phyloP scores from a whole-genome alignment of 2,329 filamentous ascomycete species.

The Escovopsis weberi region DNA sequence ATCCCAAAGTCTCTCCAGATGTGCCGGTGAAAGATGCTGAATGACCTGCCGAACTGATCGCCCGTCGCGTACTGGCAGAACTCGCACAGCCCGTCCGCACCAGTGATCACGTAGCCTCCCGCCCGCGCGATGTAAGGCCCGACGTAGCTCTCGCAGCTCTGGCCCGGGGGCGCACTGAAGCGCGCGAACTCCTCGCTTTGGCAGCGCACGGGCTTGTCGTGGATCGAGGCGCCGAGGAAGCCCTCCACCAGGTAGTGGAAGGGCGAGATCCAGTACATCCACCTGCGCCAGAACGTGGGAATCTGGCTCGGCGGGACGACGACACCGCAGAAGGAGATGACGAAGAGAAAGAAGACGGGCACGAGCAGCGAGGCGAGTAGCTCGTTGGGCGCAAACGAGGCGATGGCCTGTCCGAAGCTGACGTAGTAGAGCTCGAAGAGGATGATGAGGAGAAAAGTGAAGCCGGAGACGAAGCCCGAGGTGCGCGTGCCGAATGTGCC shows the following conservation, averaged over 20 bases:
- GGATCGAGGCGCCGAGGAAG: constrained; percentile 40
- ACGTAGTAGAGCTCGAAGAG: constrained; percentile 53
- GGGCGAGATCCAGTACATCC: constrained; percentile 54
- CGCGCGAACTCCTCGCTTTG: constrained; percentile 40
- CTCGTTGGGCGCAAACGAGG: constrained; percentile 50
- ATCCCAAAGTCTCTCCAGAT: constrained; percentile 55
- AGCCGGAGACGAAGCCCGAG: constrained; percentile 42
- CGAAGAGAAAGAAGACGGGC: constrained; percentile 55
- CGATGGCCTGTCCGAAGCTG: constrained; percentile 53
- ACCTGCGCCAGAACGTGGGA: constrained; percentile 47
- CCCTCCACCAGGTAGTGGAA: constrained; percentile 54
- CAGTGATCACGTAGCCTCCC: constrained; percentile 46
- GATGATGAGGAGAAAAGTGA: constrained; percentile 48
- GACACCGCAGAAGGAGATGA: constrained; percentile 57
- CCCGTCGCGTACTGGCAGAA: constrained; percentile 50
- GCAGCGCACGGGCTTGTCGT: constrained; percentile 42
- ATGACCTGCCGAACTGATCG: constrained; percentile 41
- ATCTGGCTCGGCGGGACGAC: constrained; percentile 46
- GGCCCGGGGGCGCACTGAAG: constrained; percentile 43
- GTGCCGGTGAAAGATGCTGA: constrained; percentile 45
- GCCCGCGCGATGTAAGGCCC: constrained; percentile 33
- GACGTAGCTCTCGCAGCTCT: constrained; percentile 47
- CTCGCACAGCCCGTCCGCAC: constrained; percentile 42
- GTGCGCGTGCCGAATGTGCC: constrained; percentile 33
- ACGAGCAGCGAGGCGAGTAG: constrained; percentile 51